Evolutionary conservation across 2,329 filamentous ascomycete species (phyloP), one percentile per base, ranked within the genome.

Genomic region (Neopestalotiopsis sp.): DNA sequence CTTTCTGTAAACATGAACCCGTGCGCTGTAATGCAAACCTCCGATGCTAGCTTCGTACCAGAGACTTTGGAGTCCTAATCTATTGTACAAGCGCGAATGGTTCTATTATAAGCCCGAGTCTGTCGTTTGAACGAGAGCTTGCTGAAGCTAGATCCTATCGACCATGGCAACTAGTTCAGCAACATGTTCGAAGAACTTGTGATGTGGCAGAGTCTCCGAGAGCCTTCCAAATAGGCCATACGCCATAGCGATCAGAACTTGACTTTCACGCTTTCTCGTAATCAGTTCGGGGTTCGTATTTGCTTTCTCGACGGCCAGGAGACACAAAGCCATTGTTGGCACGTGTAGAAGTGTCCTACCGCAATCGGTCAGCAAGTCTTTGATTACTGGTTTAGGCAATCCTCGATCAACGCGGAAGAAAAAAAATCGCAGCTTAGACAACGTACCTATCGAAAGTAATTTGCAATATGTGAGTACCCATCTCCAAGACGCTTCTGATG

Each of bases 111-210:
- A 9, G 14, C 40, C 6, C 12, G 6, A 13, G n/a, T n/a, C n/a
- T n/a, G n/a, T n/a, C n/a, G n/a, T n/a, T n/a, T n/a, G n/a, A n/a
- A n/a, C n/a, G n/a, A n/a, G n/a, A n/a, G n/a, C n/a, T n/a, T n/a
- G n/a, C n/a, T n/a, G n/a, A n/a, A n/a, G n/a, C n/a, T n/a, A n/a
- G n/a, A 53, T 9, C 17, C 45, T 53, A 20, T 53, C 45, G 45
- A 53, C 20, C 45, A 53, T 20, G 10, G 45, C 14, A 20, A 53
- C 45, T 53, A 53, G 7, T 7, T 53, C 45, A n/a, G 45, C 45
- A 53, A 53, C 45, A 53, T n/a, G 45, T n/a, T 53, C 45, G n/a
- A 53, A 53, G 45, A 53, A 53, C 14, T 24, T 53, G n/a, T 53
- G 45, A 10, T 53, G 45, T 24, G 45, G 45, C 45, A 53, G 2